Conservation (phyloP, 495 filamentous ascomycete species). For the Hyaloscypha bicolor region DNA sequence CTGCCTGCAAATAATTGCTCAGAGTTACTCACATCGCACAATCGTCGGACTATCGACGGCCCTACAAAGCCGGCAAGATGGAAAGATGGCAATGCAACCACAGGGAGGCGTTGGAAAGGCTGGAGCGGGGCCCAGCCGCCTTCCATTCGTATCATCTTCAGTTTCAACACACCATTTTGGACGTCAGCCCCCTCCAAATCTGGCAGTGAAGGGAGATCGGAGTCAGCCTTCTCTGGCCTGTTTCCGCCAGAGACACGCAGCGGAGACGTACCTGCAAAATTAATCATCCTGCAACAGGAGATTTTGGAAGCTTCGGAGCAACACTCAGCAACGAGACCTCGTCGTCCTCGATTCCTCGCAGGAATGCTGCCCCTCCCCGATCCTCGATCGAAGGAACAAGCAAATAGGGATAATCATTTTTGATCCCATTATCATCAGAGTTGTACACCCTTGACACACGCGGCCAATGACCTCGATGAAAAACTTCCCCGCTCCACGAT, state of each 20-base stretch:
- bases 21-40: slow-evolving; percentile 10
- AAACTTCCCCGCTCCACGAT: slow-evolving; percentile 25
- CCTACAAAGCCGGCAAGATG: slow-evolving; percentile 17
- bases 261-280: background rate
- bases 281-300: background rate
- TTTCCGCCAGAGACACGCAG: background rate
- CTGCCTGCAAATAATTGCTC: slow-evolving; percentile 21
- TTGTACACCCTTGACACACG: slow-evolving; percentile 26
- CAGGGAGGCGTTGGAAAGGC: slow-evolving; percentile 7
- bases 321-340: background rate
- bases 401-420: slow-evolving; percentile 14
- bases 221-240: slow-evolving; percentile 19
- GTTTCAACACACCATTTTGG: slow-evolving; percentile 22
- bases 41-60: background rate
- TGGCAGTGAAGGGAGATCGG: slow-evolving; percentile 13
- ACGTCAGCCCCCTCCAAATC: slow-evolving; percentile 27
- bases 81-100: slow-evolving; percentile 12
- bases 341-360: background rate
- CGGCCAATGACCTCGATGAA: slow-evolving; percentile 22
- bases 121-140: slow-evolving; percentile 4
- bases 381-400: slow-evolving; percentile 11
- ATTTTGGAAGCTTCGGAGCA: background rate
- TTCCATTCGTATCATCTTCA: slow-evolving; percentile 11
- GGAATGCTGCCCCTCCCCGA: background rate
- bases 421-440: slow-evolving; percentile 12